Conservation (phyloP, 75 land plant genomes). For the Sequoia sempervirens region DNA sequence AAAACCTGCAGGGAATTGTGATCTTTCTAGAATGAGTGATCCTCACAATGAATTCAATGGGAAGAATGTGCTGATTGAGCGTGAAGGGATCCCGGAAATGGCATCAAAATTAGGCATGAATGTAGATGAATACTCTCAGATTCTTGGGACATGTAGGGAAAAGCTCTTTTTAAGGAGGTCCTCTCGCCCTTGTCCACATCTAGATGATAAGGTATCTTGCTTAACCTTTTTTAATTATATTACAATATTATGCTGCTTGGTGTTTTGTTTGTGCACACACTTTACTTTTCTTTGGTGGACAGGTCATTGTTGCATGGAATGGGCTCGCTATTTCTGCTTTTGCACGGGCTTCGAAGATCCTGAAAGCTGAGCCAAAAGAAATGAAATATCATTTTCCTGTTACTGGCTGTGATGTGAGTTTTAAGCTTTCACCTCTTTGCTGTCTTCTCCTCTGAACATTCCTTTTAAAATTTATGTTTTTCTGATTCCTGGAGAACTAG, state of each 20-base stretch:
- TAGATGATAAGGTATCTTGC: constrained; percentile 89
- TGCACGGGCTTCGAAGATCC: constrained; percentile 85
- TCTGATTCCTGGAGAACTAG: background rate
- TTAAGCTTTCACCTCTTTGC: background rate
- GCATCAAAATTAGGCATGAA: constrained; percentile 58
- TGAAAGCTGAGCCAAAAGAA: constrained; percentile 47
- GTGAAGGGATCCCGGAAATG: constrained; percentile 40
- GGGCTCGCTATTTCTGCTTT: constrained; percentile 93
- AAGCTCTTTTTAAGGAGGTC: constrained; percentile 63
- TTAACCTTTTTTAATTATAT: background rate
- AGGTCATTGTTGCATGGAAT: constrained; percentile 99
- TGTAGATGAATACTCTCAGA: constrained; percentile 45
- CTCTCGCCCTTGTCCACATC: constrained; percentile 83
- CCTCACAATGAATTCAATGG: constrained; percentile 91
- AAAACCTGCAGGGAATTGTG: constrained; percentile 88
- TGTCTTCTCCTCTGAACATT: background rate
- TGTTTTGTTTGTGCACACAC: background rate
- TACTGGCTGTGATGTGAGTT: constrained; percentile 74
- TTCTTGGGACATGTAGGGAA: constrained; percentile 58
- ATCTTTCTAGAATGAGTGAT: constrained; percentile 93
- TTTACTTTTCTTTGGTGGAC: background rate
- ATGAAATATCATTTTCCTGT: constrained; percentile 67
- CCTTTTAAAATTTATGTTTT: background rate
- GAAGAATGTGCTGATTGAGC: constrained; percentile 86
- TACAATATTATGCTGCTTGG: background rate